These are phyloP conservation scores for Gossypium herbaceum DNA, from an alignment of 345 rosid species.

Conservation along the genomic window DNA sequence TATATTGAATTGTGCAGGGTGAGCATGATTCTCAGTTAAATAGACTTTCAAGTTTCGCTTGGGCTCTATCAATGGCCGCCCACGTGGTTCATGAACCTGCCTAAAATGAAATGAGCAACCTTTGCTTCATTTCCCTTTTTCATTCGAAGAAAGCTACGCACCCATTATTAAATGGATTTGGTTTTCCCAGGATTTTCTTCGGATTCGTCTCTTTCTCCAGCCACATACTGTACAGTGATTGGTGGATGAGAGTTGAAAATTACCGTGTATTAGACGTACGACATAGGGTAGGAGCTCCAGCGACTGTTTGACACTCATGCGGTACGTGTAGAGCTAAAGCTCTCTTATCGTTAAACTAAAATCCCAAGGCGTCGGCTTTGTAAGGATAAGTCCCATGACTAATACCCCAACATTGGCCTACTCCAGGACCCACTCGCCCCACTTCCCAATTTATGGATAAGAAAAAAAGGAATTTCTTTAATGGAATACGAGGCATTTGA, in stretches of 20 bases:
- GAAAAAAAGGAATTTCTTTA: too few relatives aligned
- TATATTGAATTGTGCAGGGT: background rate
- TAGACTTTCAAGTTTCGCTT: background rate
- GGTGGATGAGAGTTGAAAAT: background rate
- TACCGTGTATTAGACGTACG: background rate
- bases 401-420: background rate
- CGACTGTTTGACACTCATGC: background rate
- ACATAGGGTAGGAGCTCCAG: background rate
- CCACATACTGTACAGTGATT: background rate
- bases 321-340: background rate
- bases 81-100: conserved; percentile 32
- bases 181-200: background rate
- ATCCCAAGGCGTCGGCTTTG: background rate
- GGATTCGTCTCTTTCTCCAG: background rate
- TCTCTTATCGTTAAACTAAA: too few relatives aligned
- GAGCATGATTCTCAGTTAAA: background rate
- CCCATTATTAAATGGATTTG: background rate
- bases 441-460: too few relatives aligned
- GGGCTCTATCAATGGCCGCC: background rate
- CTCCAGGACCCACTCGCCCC: background rate
- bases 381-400: background rate
- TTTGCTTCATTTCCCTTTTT: too few relatives aligned
- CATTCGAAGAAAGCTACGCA: background rate
- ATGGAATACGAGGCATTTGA: too few relatives aligned
- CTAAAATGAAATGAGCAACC: background rate